These are phyloP conservation scores for Allium sativum DNA, from an alignment of 106 monocot genomes.

Conservation along the genomic window DNA sequence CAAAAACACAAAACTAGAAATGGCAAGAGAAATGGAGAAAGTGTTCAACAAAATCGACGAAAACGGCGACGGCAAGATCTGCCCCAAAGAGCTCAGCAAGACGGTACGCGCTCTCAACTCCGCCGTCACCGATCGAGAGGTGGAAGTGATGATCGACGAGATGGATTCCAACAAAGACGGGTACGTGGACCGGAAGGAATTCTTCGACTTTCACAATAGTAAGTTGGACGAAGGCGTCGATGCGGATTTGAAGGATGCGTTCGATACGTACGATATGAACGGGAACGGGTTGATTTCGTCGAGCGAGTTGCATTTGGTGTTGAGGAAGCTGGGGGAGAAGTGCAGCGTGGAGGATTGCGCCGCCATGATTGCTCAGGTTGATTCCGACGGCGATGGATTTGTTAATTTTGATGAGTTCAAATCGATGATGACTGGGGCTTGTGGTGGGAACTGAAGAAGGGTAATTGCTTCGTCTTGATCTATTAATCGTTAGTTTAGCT, in stretches of 20 bases:
- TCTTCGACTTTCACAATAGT: conserved; percentile 16
- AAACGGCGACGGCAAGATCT: conserved; percentile 54
- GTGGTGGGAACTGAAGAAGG: too few species aligned
- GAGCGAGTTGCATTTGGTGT: conserved; percentile 50
- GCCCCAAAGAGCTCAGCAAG: conserved; percentile 26
- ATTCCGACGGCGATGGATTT: conserved; percentile 54
- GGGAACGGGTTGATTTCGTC: conserved; percentile 52
- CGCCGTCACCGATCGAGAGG: conserved; percentile 14
- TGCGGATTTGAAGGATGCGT: conserved; percentile 3
- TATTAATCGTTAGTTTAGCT: too few species aligned
- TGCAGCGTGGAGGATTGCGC: conserved; percentile 47
- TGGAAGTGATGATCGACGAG: conserved; percentile 36
- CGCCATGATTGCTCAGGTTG: conserved; percentile 60
- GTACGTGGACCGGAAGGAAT: conserved; percentile 37
- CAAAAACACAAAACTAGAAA: neutral
- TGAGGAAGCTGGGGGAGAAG: conserved; percentile 43
- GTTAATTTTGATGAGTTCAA: conserved; percentile 78
- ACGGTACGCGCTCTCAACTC: conserved; percentile 25
- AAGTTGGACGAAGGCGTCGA: neutral
- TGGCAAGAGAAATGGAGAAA: conserved; percentile 7
- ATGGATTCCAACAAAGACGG: conserved; percentile 49
- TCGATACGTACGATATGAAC: conserved; percentile 13
- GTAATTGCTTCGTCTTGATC: too few species aligned
- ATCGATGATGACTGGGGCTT: conserved; percentile 51
- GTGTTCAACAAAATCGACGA: conserved; percentile 21